These are phyloP conservation scores for Aspergillus ustus DNA, from an alignment of 2,329 filamentous ascomycete species.

Conservation along the genomic window DNA sequence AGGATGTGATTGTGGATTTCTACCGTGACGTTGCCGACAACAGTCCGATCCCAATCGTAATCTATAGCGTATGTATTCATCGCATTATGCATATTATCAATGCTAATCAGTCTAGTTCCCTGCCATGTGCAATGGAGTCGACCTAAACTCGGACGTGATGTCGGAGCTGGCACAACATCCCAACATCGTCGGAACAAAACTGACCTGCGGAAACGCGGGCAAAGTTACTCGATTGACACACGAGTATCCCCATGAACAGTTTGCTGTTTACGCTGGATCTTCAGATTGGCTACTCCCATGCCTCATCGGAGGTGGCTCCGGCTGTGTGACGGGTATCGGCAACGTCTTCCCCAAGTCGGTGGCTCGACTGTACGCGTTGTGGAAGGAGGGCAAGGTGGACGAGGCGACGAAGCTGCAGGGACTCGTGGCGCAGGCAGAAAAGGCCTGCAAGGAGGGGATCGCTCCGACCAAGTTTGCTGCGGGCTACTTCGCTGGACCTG, in stretches of 20 bases:
- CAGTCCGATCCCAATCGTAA: conserved; percentile 45
- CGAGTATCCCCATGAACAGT: conserved; percentile 44
- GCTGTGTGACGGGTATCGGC: conserved; percentile 53
- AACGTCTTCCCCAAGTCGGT: conserved; percentile 54
- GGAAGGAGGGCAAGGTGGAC: conserved; percentile 42
- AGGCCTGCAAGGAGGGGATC: conserved; percentile 57
- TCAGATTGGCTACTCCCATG: conserved; percentile 52
- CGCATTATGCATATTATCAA: too few relatives aligned
- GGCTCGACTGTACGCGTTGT: conserved; percentile 48
- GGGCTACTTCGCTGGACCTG: conserved; percentile 48
- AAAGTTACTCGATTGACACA: conserved; percentile 65
- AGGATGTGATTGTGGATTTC: conserved; percentile 41
- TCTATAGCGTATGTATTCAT: conserved; percentile 47
- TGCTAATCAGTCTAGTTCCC: conserved; percentile 32
- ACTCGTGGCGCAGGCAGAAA: conserved; percentile 53
- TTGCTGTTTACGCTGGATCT: conserved; percentile 51
- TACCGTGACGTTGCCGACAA: conserved; percentile 46
- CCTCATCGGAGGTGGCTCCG: conserved; percentile 46
- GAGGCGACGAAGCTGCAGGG: conserved; percentile 49
- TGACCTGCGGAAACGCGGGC: conserved; percentile 75
- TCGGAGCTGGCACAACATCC: conserved; percentile 60
- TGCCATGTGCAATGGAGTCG: conserved; percentile 57
- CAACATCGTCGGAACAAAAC: conserved; percentile 72
- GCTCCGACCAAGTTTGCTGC: conserved; percentile 54
- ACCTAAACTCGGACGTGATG: conserved; percentile 70